Percentiles rank a stretch among this genome's conserved stretches.
These are phyloP conservation scores for Epicoccum nigrum DNA, from an alignment of 2,329 filamentous ascomycete species.

Conservation along the genomic window DNA sequence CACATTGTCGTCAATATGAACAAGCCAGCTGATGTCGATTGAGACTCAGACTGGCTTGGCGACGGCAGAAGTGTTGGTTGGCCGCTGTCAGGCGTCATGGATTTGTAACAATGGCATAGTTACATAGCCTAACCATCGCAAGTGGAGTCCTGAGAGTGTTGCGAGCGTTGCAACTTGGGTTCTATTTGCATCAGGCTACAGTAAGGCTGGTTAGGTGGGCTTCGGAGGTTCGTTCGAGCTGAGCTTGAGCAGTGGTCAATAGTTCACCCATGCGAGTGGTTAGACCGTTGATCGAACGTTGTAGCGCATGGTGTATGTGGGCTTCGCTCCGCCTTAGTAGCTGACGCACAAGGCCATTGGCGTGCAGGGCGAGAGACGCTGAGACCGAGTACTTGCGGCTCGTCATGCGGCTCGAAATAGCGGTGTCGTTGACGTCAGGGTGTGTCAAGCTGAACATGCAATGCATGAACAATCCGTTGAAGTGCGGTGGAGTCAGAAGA, in stretches of 20 bases:
- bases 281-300: slow-evolving; percentile 8
- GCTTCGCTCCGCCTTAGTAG: slow-evolving; percentile 3
- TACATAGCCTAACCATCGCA: neutral
- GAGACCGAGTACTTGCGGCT: slow-evolving; percentile 1
- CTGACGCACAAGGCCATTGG: neutral
- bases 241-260: slow-evolving; percentile 7
- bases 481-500: neutral
- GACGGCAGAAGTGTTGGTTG: neutral
- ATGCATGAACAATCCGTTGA: neutral
- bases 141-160: neutral
- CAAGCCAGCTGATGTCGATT: neutral
- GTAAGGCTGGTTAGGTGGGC: neutral
- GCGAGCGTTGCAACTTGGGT: neutral
- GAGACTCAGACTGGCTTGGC: neutral
- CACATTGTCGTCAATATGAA: neutral
- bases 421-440: slow-evolving; percentile 2
- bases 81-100: slow-evolving; percentile 9
- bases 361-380: slow-evolving; percentile 1
- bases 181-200: neutral
- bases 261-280: slow-evolving; percentile 10
- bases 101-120: slow-evolving; percentile 6
- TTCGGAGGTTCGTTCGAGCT: slow-evolving; percentile 2
- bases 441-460: slow-evolving; percentile 3
- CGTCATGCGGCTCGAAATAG: slow-evolving; percentile 10
- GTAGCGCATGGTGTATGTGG: slow-evolving; percentile 4